phyloP scores from a whole-genome alignment of 2,329 filamentous ascomycete genomes.

The Talaromyces pinophilus region DNA sequence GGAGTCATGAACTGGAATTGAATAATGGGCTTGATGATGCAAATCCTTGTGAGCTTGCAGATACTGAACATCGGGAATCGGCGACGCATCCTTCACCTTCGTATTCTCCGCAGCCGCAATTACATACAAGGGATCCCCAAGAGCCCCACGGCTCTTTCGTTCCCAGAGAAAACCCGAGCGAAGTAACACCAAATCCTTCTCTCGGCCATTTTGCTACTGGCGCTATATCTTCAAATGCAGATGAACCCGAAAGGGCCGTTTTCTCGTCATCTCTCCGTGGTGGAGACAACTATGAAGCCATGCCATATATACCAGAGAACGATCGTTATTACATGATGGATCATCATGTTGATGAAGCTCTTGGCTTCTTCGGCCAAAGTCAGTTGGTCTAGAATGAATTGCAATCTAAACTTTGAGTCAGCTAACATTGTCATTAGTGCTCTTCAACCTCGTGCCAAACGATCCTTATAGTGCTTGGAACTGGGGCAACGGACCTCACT shows the following conservation, averaged over 20 bases:
- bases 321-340: constrained; percentile 7
- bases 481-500: background rate
- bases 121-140: background rate
- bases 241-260: background rate
- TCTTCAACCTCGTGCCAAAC: constrained; percentile 3
- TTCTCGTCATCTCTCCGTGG: background rate
- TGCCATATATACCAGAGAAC: background rate
- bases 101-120: background rate
- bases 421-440: background rate
- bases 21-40: background rate
- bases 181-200: background rate
- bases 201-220: background rate
- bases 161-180: background rate
- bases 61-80: background rate
- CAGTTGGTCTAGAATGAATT: background rate
- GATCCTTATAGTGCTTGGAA: constrained; percentile 3
- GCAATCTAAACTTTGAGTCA: background rate
- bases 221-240: background rate
- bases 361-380: background rate
- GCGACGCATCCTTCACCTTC: background rate
- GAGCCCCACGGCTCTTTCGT: background rate
- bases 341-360: constrained; percentile 7
- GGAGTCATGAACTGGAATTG: background rate
- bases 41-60: background rate
- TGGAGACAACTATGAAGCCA: background rate